Conservation (phyloP, 129 eudicot species). For the sunflower (Helianthus annuus) region HanXRQr2.0-SUNRISE NC_035435.2:170453796-170454295, state of each 20-base stretch:
- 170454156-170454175: constrained; percentile 31
- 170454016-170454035: neutral
- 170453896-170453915: constrained; percentile 24
- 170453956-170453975: constrained; percentile 25
- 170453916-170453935: constrained; percentile 34
- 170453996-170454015: constrained; percentile 14
- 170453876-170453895: constrained; percentile 27
- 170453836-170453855: neutral
- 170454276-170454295: constrained; percentile 25
- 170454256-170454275: constrained; percentile 19
- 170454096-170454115: constrained; percentile 31
- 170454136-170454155: constrained; percentile 29
- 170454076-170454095: constrained; percentile 25
- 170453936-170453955: constrained; percentile 31
- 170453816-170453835: constrained; percentile 14
- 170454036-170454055: constrained; percentile 18
- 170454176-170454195: constrained; percentile 20
- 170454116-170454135: constrained; percentile 17
- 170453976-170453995: constrained; percentile 14
- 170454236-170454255: constrained; percentile 2
- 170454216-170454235: constrained; percentile 19
- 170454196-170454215: constrained; percentile 37
- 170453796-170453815: constrained; percentile 16
- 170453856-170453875: constrained; percentile 14
- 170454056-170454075: constrained; percentile 26